Base-by-base conservation (phyloP, 148 eudicot species). In the Persicaria tinctoria region DNA sequence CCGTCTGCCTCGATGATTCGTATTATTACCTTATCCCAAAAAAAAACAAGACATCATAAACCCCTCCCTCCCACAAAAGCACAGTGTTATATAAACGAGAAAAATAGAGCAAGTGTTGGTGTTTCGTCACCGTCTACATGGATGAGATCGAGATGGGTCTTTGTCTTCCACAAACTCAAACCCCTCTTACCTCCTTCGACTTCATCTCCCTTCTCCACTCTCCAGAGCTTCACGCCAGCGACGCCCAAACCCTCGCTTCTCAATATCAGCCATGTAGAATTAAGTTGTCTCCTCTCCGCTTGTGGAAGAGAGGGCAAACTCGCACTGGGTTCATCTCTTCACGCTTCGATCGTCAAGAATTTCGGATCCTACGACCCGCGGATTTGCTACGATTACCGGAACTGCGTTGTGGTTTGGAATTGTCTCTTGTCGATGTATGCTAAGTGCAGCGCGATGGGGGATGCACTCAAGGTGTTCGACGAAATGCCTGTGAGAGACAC, bases 321-420 rank as follows among this genome's bases (percentile, higher is more conserved):
- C 74, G 85, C 63, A 74, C 55, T 88, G 79, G 94, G 97, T 76
- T 87, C 93, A 74, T 87, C 89, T 32, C 80, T 93, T 73, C 98
- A 93, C 70, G 91, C 90, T 57, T 79, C 80, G 55, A 75, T 89
- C 76, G 77, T 89, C 81, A 93, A 91, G 77, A 80, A 74, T 56
- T 75, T 71, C 32, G 73, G 60, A 9, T 82, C 68, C 60, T 79
- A 70, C 73, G 77, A 83, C 70, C 81, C 79, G 48, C 69, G 45
- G 8, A 47, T 46, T 13, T 79, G 62, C 18, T 1, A 18, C 62
- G 50, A 53, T 55, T 8, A 50, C 2, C 80, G 75, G 70, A 74
- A 68, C 48, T 73, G 76, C 62, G 72, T 82, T 51, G 76, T 86
- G 73, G 84, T 84, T 73, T 89, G 88, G 89, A 93, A 93, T 71